A percentile compares a stretch with the other conserved stretches of the same genome.
These are phyloP conservation scores for Discostella stelligeroides DNA, from an alignment of 108 stramenopile genomes.

Conservation along the genomic window DNA sequence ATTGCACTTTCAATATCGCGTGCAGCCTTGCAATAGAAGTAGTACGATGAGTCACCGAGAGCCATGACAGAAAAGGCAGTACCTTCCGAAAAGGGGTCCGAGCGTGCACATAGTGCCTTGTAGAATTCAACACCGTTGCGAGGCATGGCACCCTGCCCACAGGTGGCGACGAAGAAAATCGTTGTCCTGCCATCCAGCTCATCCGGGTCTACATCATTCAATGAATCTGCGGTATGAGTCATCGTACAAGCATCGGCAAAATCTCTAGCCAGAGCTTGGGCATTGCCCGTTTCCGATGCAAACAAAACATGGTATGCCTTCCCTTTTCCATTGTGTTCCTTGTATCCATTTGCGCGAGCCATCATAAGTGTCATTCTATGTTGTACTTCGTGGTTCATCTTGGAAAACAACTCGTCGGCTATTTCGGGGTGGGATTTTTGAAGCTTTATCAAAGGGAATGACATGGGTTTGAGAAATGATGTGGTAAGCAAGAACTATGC, in stretches of 20 bases:
- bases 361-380: constrained; percentile 65
- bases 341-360: constrained; percentile 59
- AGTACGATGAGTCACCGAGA: constrained; percentile 63
- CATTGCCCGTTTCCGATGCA: constrained; percentile 64
- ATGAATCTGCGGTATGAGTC: constrained; percentile 54
- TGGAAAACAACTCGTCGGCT: constrained; percentile 57
- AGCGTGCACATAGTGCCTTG: constrained; percentile 47
- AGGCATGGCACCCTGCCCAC: constrained; percentile 67
- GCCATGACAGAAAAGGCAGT: constrained; percentile 59
- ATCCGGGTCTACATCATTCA: constrained; percentile 62
- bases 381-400: constrained; percentile 63
- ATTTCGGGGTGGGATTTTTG: constrained; percentile 57
- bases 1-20: constrained; percentile 50
- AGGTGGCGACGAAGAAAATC: constrained; percentile 62
- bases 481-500: background rate
- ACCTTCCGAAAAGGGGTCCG: constrained; percentile 55
- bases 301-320: constrained; percentile 62
- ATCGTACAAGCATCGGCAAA: constrained; percentile 65
- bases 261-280: constrained; percentile 55
- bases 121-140: constrained; percentile 61
- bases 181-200: constrained; percentile 61
- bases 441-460: constrained; percentile 2
- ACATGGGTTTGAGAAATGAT: background rate
- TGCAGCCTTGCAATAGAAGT: constrained; percentile 67
- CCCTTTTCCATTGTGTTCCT: constrained; percentile 51